These are phyloP conservation scores for Phytophthora pini DNA, from an alignment of 352 stramenopile species.

Conservation along the genomic window DNA sequence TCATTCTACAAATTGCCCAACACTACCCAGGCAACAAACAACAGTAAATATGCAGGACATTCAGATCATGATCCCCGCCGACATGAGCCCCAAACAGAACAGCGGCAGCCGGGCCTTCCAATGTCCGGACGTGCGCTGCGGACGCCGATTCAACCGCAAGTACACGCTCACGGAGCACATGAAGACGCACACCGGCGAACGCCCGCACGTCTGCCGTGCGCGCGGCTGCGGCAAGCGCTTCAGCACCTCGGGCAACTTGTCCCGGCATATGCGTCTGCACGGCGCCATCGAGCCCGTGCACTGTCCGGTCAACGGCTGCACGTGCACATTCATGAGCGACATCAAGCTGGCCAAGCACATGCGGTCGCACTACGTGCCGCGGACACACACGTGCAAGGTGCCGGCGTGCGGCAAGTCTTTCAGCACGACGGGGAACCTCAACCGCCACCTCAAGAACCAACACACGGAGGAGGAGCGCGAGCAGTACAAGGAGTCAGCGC, in stretches of 20 bases:
- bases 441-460: constrained; percentile 58
- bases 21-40: constrained; percentile 7
- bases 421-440: constrained; percentile 60
- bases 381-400: constrained; percentile 45
- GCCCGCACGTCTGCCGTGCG: constrained; percentile 45
- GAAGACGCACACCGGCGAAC: constrained; percentile 77
- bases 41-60: constrained; percentile 26
- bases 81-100: constrained; percentile 22
- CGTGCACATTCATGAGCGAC: constrained; percentile 43
- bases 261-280: constrained; percentile 54
- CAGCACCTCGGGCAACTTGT: constrained; percentile 59
- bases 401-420: constrained; percentile 52
- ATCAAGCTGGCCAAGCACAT: constrained; percentile 56
- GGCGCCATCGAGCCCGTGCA: constrained; percentile 44
- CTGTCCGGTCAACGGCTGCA: constrained; percentile 36
- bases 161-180: constrained; percentile 79
- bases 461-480: constrained; percentile 36
- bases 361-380: constrained; percentile 45
- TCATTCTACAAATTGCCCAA: constrained; percentile 34
- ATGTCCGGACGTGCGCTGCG: constrained; percentile 50
- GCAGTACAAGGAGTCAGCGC: constrained; percentile 15
- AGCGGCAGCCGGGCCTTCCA: constrained; percentile 44
- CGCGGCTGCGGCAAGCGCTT: constrained; percentile 55
- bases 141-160: constrained; percentile 67
- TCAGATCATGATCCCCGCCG: constrained; percentile 17